Base-by-base conservation (phyloP, 2,329 filamentous ascomycete species). In the Aureobasidium vineae region DNA sequence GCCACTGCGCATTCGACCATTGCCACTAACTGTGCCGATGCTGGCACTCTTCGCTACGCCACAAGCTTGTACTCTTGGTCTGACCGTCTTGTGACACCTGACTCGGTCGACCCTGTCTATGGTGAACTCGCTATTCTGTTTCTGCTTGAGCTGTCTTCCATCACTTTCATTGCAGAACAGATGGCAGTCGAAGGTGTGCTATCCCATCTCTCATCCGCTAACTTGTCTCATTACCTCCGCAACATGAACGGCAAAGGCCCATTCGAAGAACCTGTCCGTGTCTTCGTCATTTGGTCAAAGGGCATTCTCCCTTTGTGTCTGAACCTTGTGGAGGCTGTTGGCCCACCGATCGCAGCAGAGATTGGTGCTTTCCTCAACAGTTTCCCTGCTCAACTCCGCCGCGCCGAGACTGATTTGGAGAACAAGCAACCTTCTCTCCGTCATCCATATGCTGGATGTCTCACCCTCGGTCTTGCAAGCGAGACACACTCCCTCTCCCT, bases 1-100 rank as follows among this genome's bases (percentile, higher is more conserved):
- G 82, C 85, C 1, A 85, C 86, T 54, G 88, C 92, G 74, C 69
- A 73, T 7, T 81, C 80, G 54, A 70, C 75, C 1, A 76, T 82
- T 38, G 76, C 80, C 1, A 73, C 82, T 38, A 73, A 77, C n/a
- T 77, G 89, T 65, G 78, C 83, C n/a, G 82, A 85, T 68, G 83
- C 82, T 66, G 88, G 90, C 69, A 88, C 89, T 0, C 84, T 91
- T 53, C 90, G 94, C 72, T 90, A 92, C 68, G 93, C 92, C 0
- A 88, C 89, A 6, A 92, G 90, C 40, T 84, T 99, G 5, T 98
- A 94, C 78, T 97, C 92, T 0, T 99, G 95, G 95, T 87, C 94
- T 4, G 92, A 98, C 76, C 87, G 89, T 70, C 83, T 98, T 28
- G 85, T 89, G 0, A 83, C 97, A 45, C 84, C 89, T 0, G 72